Evolutionary conservation across 495 filamentous ascomycete species (phyloP), one percentile per base, ranked within the genome.

Genomic region (Trichoderma parareesei): DNA sequence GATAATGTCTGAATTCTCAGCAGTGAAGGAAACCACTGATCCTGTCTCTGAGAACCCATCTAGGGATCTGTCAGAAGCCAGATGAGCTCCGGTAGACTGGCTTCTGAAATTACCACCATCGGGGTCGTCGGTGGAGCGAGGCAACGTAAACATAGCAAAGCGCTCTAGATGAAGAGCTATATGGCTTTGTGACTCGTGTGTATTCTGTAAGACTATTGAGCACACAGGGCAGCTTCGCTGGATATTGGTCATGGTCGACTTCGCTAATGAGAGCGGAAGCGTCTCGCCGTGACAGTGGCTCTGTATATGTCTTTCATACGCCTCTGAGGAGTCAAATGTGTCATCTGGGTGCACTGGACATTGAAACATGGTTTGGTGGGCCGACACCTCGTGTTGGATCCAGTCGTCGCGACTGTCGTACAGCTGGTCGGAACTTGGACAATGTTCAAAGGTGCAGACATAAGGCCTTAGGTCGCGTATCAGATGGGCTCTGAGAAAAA

Each of bases 401-500:
- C 72, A 73, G 13, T 70, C 66, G 48, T 72, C 64, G 37, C 65
- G 64, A 43, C 68, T 69, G 55, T 73, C 70, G 44, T 72, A 74
- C 11, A 71, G 62, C n/a, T 67, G 62, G 20, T 65, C 65, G 16
- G 67, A 59, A 20, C 65, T 63, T 35, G 42, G 5, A 41, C 71
- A 74, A 37, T 69, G 9, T 33, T 65, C 65, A 40, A 67, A 72
- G n/a, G 71, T 74, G 61, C 72, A 74, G 13, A 68, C 33, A 61
- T 72, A 74, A 5, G 71, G 72, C 18, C 66, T 62, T 18, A 74
- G 61, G 64, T 72, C 71, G 43, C 68, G 67, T 38, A 68, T 68
- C 7, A 73, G 40, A 44, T 73, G 71, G 13, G 64, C 46, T 18
- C 46, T 49, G 4, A 18, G 9, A 18, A 18, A 18, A 6, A 7